Conservation (phyloP, 805 yeast genomes). For the Nakazawaea ishiwadae region DNA sequence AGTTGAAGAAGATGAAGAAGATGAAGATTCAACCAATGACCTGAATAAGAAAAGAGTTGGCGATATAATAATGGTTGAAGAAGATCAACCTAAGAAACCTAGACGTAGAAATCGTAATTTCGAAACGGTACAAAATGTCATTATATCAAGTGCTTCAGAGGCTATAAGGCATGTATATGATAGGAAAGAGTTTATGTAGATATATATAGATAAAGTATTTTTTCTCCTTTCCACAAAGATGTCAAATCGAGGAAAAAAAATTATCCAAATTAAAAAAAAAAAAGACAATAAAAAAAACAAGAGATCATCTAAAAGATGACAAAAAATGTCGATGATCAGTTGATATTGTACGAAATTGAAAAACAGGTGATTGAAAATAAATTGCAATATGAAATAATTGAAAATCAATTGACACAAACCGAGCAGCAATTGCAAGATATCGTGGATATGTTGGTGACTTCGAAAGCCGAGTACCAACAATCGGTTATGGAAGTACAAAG, state of each 20-base stretch:
- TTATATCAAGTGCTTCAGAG: not conserved
- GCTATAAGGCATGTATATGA: not conserved
- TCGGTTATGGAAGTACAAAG: conserved; percentile 7
- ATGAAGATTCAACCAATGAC: not conserved
- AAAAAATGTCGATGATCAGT: not conserved
- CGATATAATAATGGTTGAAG: no score
- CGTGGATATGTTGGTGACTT: not conserved
- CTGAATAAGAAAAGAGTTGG: no score
- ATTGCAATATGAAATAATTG: conserved; percentile 2
- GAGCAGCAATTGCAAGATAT: conserved; percentile 2
- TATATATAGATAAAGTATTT: no score
- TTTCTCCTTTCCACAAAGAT: no score
- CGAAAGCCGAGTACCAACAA: conserved; percentile 4
- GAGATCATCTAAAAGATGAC: no score
- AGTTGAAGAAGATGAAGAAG: not conserved
- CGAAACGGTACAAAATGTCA: not conserved
- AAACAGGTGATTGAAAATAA: conserved; percentile 3
- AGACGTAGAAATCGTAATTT: no score
- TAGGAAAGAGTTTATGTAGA: not conserved
- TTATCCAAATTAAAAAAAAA: no score
- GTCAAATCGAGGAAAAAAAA: no score
- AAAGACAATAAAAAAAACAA: not conserved
- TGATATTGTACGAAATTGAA: not conserved
- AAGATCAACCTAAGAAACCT: no score
- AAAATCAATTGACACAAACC: not conserved